These are phyloP conservation scores for Plasmopara muralis DNA, from an alignment of 352 stramenopile genomes.

Conservation along the genomic window DNA sequence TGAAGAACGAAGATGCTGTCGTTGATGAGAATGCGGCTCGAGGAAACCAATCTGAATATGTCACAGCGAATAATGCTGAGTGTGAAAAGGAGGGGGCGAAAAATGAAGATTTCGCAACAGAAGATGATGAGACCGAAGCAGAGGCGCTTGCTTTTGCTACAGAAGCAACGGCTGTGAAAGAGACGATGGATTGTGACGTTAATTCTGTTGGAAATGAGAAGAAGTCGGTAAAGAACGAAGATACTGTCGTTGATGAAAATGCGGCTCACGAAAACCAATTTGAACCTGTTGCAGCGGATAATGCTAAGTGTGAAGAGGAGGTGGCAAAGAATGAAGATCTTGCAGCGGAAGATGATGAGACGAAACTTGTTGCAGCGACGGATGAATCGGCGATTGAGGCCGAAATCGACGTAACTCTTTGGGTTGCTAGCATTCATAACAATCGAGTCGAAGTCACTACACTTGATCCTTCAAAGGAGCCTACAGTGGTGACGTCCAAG, in stretches of 20 bases:
- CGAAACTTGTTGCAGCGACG: background rate
- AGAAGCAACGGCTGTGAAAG: background rate
- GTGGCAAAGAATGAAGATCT: too few species aligned
- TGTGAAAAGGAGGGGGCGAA: too few species aligned
- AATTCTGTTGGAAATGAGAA: background rate
- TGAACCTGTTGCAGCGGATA: constrained; percentile 1
- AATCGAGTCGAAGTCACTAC: background rate
- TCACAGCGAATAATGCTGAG: background rate
- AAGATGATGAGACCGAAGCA: background rate
- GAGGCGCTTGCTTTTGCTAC: background rate
- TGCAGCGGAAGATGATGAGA: too few species aligned
- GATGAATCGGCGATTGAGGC: constrained; percentile 1
- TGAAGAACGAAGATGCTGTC: constrained; percentile 1
- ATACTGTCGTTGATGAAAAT: constrained; percentile 1
- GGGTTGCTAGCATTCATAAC: background rate
- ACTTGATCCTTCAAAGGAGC: background rate
- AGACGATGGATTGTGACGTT: background rate
- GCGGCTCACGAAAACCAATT: constrained; percentile 2
- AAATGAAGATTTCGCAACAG: too few species aligned
- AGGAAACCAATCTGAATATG: constrained; percentile 2
- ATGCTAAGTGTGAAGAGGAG: too few species aligned
- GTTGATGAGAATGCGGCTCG: constrained; percentile 1
- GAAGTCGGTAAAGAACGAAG: background rate
- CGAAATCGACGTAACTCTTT: constrained; percentile 1
- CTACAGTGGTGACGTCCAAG: background rate